Evolutionary conservation across 805 yeast genomes (phyloP), one percentile per base, ranked within the genome.

Genomic region (Gaillardinia entomophila): DNA sequence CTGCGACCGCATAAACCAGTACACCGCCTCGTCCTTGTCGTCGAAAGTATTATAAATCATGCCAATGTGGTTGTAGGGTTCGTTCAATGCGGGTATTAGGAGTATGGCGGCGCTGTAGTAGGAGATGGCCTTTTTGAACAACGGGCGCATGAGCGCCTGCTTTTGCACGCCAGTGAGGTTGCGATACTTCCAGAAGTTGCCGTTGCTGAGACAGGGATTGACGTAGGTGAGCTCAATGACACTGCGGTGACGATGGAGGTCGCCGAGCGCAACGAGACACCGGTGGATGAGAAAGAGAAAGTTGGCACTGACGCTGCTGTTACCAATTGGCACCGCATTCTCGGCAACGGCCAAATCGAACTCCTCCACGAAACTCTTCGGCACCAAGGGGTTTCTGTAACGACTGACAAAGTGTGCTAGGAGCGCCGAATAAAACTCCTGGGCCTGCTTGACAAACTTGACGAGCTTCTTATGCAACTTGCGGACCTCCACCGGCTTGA

Each of bases 21-120:
- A 66, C 25, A 68, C 60, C 16, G 78, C 74, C 30, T 58, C 57
- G 36, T 60, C 67, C 32, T 66, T 66, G 38, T 71, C 73, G 34
- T 66, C 71, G 30, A 62, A 36, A n/a, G 51, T 31, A 37, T 65
- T 64, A 38, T 46, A 41, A 15, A 66, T 60, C 48, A 64, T 70
- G 3, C 80, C 84, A 30, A 75, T 65, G 42, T 75, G 79, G 42
- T 75, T 75, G 43, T 73, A 73, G 18, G 77, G 80, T 45, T 80
- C 88, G 33, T 83, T 83, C 35, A 79, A 63, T 0, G 85, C 74
- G 1, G 90, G 89, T 17, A 80, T 52, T 13, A 82, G 55, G 17
- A 73, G 47, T 20, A 76, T 69, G 13, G 86, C 77, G 28, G 65
- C 52, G 30, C 71, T 66, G 44, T 78, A 76, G 39, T 48, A 57